Conservation (phyloP, 768 basidiomycete species). For the Hebeloma cylindrosporum region DNA sequence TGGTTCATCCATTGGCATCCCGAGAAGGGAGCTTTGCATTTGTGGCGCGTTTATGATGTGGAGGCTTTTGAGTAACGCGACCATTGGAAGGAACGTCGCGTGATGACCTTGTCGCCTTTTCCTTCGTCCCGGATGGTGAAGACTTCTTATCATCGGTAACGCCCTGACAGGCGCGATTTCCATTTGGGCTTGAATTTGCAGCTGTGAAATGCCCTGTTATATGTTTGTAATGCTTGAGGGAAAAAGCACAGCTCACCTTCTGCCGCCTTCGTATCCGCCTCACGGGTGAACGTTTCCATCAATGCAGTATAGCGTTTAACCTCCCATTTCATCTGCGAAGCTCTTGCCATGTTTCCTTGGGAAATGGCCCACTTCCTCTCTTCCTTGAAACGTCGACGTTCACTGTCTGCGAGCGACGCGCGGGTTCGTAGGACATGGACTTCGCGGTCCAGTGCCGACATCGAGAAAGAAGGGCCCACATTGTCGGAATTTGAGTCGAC, state of each 20-base stretch:
- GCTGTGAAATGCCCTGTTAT: constrained; percentile 2
- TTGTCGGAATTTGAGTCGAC: constrained; percentile 69
- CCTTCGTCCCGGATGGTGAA: constrained; percentile 21
- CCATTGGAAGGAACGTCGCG: constrained; percentile 16
- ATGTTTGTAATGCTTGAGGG: not conserved
- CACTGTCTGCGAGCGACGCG: constrained; percentile 80
- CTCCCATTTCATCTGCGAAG: constrained; percentile 80
- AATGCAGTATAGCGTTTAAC: constrained; percentile 77
- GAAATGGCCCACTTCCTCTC: constrained; percentile 86
- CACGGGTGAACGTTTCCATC: constrained; percentile 77
- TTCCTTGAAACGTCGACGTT: constrained; percentile 80
- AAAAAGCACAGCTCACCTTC: constrained; percentile 49
- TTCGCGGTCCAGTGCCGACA: constrained; percentile 71
- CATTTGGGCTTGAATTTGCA: constrained; percentile 7
- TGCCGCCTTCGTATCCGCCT: constrained; percentile 68
- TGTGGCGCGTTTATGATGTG: constrained; percentile 9
- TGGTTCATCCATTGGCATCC: constrained; percentile 16
- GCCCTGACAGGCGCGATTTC: constrained; percentile 16
- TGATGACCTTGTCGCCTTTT: constrained; percentile 13
- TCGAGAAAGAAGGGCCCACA: constrained; percentile 54
- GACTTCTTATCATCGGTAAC: constrained; percentile 25
- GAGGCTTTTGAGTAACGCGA: constrained; percentile 6
- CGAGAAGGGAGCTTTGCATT: constrained; percentile 8
- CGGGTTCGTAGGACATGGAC: constrained; percentile 73
- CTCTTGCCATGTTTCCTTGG: constrained; percentile 73